Evolutionary conservation across 805 yeast species (phyloP), one percentile per base, ranked within the genome.

Genomic region (Hanseniaspora clermontiae): DNA sequence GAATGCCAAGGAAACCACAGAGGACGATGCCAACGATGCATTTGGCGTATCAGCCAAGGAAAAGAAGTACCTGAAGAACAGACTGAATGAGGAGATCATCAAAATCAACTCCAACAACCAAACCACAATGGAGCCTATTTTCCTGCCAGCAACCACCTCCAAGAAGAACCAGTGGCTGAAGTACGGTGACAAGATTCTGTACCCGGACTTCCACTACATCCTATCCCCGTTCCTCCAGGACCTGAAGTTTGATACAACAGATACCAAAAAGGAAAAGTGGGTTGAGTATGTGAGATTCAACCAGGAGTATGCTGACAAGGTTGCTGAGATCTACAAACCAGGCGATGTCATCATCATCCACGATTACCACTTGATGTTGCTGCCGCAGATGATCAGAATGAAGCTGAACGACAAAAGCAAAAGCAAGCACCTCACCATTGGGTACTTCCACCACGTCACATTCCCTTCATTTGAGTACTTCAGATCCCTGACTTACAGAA

Each of bases 191-290:
- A 81, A 84, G 63, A 83, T 83, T 20, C 72, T 93, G 32, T 93
- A 98, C 97, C 96, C 96, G 1, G 84, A 88, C 2, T 82, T 91
- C 70, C 98, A 93, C 66, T 93, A 93, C 71, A 88, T 93, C 67
- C 84, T 87, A 68, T 83, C 83, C 46, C 83, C 83, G 57, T 53
- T 53, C n/a, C 78, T 84, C 0, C 76, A 81, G 2, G 84, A 84
- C 65, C 87, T 87, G 5, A 53, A 53, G 17, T 53, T 53, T 31
- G 57, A 53, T 19, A 53, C 57, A n/a, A 74, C 77, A 34, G 80
- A 77, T 40, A 59, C 62, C 32, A 91, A 87, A 65, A 77, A 81
- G 47, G 76, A 78, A 49, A 89, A 95, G 95, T 82, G 83, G 83
- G 78, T 83, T 66, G 95, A 87, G 66, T 93, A 93, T 66, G 95